Percentiles rank a stretch among this genome's conserved stretches.
phyloP scores from a whole-genome alignment of 108 stramenopile species.

The Conticribra weissflogii region DNA sequence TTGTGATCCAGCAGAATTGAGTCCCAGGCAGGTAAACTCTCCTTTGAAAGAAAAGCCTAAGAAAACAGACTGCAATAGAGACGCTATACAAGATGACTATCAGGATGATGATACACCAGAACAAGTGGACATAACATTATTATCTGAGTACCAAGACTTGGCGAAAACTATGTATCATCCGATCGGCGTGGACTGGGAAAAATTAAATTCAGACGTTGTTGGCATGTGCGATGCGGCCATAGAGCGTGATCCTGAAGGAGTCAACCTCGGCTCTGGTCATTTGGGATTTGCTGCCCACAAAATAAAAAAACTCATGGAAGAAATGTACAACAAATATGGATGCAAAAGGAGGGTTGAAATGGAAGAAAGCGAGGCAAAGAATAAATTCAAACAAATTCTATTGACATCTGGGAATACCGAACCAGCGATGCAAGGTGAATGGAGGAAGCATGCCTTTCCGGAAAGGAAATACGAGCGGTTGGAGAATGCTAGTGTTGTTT shows the following conservation, averaged over 20 bases:
- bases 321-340: conserved; percentile 68
- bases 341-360: conserved; percentile 62
- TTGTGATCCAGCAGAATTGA: no score
- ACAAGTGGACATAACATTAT: no score
- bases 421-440: conserved; percentile 77
- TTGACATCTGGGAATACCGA: conserved; percentile 58
- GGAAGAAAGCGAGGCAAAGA: conserved; percentile 59
- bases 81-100: neutral
- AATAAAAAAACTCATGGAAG: conserved; percentile 65
- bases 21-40: no score
- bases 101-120: conserved; percentile 5
- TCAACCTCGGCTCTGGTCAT: conserved; percentile 48
- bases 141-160: conserved; percentile 36
- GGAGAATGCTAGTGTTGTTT: conserved; percentile 61
- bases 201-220: conserved; percentile 65
- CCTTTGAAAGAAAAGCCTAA: no score
- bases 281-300: conserved; percentile 62
- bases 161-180: conserved; percentile 56
- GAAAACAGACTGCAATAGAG: no score
- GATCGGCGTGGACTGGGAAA: conserved; percentile 75
- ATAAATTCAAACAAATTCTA: conserved; percentile 54
- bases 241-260: conserved; percentile 45
- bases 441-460: conserved; percentile 72
- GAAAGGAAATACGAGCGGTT: conserved; percentile 80
- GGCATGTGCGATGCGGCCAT: conserved; percentile 77